Evolutionary conservation across 257 asterid genomes (phyloP), one percentile per base, ranked within the genome.

Genomic region (Sherardia arvensis): DNA sequence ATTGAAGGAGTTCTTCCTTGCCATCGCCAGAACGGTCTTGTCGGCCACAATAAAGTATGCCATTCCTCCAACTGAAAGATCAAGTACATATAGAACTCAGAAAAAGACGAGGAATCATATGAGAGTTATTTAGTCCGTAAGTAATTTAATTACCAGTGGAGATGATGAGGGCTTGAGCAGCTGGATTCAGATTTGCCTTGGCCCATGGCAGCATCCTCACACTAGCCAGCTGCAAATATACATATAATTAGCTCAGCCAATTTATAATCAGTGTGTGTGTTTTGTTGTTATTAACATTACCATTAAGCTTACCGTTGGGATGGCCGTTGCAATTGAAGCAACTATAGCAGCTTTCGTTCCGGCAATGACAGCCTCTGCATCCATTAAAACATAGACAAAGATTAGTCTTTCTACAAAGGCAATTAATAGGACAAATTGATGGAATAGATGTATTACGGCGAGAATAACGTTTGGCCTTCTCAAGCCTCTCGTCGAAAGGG

Each of bases 31-130:
- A 33, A 88, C 68, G 20, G 96, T 88, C 84, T 88, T 91, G 84
- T 91, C 98, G 14, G 96, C 96, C 59, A 91, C 96, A 18, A n/a
- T n/a, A n/a, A n/a, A n/a, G 43, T 88, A 91, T 6, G 96, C 84
- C 96, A 88, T 84, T 58, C 96, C 98, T 30, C 85, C 98, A 69
- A 71, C 94, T 77, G 75, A 61, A 34, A 34, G 7, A 15, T 1
- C 0, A 23, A 22, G 25, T 8, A 6, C n/a, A 14, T 3, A n/a
- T n/a, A n/a, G n/a, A 20, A n/a, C 3, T 48, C 1, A 48, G 55
- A n/a, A n/a, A n/a, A 4, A 48, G 2, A 48, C 23, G 48, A 11
- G 12, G 20, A 40, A 40, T 40, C 8, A 18, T 17, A 5, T 4
- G 23, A 15, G 3, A 47, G 6, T 17, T 4, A 18, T 1, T 48